These are phyloP conservation scores for Bathelium albidoporum DNA, from an alignment of 495 filamentous ascomycete genomes.

Conservation along the genomic window DNA sequence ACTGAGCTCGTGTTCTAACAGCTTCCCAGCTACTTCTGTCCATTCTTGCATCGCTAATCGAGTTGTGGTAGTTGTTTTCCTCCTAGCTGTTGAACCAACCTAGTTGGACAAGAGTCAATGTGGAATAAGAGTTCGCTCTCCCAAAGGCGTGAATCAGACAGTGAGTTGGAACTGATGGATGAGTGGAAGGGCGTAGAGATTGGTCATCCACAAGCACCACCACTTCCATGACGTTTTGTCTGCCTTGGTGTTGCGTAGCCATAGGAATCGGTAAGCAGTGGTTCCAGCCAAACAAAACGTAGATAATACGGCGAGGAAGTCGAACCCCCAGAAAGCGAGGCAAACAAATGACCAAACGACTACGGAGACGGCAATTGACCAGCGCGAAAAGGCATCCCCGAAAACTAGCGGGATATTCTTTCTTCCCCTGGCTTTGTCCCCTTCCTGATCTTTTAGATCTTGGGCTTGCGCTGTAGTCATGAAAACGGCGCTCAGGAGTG, in stretches of 20 bases:
- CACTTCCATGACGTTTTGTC: constrained; percentile 9
- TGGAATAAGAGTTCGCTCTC: too few relatives aligned
- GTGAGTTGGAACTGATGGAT: too few relatives aligned
- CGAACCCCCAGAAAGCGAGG: constrained; percentile 31
- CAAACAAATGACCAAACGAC: constrained; percentile 35
- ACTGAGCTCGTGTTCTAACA: too few relatives aligned
- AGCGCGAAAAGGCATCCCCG: constrained; percentile 36
- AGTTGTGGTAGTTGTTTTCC: too few relatives aligned
- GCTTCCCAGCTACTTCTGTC: too few relatives aligned
- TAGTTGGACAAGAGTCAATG: too few relatives aligned
- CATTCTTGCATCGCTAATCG: too few relatives aligned
- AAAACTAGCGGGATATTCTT: constrained; percentile 34
- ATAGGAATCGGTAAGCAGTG: background rate
- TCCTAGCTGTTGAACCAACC: too few relatives aligned
- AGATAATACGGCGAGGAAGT: background rate
- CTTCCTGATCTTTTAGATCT: constrained; percentile 41
- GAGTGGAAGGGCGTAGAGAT: background rate
- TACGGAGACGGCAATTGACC: constrained; percentile 31
- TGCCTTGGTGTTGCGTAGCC: background rate
- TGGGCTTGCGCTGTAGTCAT: constrained; percentile 43
- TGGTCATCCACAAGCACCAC: constrained; percentile 11
- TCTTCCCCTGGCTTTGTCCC: constrained; percentile 37
- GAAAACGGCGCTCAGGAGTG: constrained; percentile 35
- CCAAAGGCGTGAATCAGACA: too few relatives aligned
- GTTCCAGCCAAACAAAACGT: background rate